These are phyloP conservation scores for Actinomortierella ambigua DNA, from an alignment of 371 early-diverging fungal species.

Conservation along the genomic window DNA sequence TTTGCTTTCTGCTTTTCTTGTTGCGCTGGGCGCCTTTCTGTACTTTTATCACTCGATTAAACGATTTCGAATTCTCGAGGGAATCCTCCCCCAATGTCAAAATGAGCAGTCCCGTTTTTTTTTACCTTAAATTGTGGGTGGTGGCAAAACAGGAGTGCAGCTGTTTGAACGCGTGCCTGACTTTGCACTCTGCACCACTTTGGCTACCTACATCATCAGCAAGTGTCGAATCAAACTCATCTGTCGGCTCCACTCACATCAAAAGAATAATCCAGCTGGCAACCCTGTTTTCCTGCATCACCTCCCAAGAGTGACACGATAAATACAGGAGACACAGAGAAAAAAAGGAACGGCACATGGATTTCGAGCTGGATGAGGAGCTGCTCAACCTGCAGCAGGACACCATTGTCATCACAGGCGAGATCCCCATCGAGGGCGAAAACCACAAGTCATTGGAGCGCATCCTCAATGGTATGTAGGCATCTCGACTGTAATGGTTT, in stretches of 20 bases:
- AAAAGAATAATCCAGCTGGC: no score
- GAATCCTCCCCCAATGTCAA: no score
- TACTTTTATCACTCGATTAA: neutral
- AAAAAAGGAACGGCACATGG: conserved; percentile 3
- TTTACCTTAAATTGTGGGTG: no score
- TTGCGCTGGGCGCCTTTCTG: no score
- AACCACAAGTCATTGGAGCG: conserved; percentile 57
- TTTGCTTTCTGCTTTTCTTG: neutral
- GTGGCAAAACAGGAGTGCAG: neutral
- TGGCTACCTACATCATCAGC: no score
- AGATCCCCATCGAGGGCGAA: conserved; percentile 62
- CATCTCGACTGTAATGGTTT: neutral
- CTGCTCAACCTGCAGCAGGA: conserved; percentile 72
- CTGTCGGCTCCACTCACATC: no score
- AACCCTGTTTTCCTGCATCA: no score
- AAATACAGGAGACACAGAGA: neutral
- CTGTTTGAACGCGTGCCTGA: neutral
- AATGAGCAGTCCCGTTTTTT: no score
- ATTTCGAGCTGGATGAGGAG: conserved; percentile 77
- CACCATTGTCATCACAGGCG: conserved; percentile 58
- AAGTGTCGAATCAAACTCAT: no score
- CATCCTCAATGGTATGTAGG: conserved; percentile 53
- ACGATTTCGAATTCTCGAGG: neutral
- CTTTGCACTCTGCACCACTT: neutral
- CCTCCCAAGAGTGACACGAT: no score